A percentile compares a stretch with the other conserved stretches of the same genome.
These are phyloP conservation scores for Bassia scoparia DNA, from an alignment of 148 eudicot species.

Conservation along the genomic window DNA sequence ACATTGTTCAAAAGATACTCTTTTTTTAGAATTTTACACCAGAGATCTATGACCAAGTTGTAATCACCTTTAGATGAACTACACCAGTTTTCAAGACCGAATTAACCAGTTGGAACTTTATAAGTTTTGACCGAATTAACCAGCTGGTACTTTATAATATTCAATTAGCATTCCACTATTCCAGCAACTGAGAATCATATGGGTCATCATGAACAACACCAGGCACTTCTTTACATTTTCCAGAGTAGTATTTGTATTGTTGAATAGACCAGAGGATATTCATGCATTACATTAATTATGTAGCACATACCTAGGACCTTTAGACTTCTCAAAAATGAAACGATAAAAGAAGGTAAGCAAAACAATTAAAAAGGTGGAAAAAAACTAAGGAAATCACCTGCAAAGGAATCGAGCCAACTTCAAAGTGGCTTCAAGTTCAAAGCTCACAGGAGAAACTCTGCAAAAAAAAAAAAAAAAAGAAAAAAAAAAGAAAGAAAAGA, in stretches of 20 bases:
- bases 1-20: neutral
- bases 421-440: conserved; percentile 95
- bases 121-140: neutral
- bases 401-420: conserved; percentile 94
- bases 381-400: conserved; percentile 45
- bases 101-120: neutral
- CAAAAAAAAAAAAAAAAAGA: too few relatives aligned
- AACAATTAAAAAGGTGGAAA: neutral
- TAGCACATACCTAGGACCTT: neutral
- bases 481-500: too few relatives aligned
- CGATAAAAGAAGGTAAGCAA: neutral
- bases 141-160: neutral
- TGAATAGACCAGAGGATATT: neutral
- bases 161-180: neutral
- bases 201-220: neutral
- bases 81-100: neutral
- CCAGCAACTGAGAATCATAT: too few relatives aligned
- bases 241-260: neutral
- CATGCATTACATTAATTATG: neutral
- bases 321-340: conserved; percentile 1
- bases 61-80: neutral
- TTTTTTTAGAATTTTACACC: too few relatives aligned
- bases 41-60: neutral
- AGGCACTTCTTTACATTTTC: neutral
- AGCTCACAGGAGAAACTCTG: conserved; percentile 98